A percentile compares a stretch with the other conserved stretches of the same genome.
Conservation (phyloP, 2,329 filamentous ascomycete species). For the Ascochyta pisi region DNA sequence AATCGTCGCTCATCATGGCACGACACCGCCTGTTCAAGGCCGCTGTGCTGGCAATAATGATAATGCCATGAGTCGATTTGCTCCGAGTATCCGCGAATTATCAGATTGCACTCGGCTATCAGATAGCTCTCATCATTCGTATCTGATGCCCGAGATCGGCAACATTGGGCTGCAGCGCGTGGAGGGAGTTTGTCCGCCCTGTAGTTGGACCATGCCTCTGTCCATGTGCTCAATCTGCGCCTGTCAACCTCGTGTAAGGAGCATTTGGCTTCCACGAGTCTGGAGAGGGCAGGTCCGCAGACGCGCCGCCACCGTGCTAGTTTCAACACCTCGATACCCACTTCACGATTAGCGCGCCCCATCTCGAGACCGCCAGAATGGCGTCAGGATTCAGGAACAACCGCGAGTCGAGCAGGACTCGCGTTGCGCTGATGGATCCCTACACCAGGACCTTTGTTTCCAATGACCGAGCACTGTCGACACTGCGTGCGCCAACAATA, state of each 20-base stretch:
- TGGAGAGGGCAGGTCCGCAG: constrained; percentile 11
- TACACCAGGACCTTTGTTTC: constrained; percentile 1
- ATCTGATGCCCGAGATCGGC: constrained; percentile 37
- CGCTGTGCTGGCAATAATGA: background rate
- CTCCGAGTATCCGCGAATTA: constrained; percentile 2
- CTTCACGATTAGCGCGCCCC: constrained; percentile 26
- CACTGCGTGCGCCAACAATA: constrained; percentile 20
- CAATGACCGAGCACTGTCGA: background rate
- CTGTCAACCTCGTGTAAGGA: constrained; percentile 26
- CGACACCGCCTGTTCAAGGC: constrained; percentile 16
- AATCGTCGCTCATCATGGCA: constrained; percentile 8
- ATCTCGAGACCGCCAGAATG: constrained; percentile 30
- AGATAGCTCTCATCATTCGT: background rate
- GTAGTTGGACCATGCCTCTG: constrained; percentile 2
- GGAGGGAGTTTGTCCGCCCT: constrained; percentile 2
- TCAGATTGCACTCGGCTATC: constrained; percentile 4
- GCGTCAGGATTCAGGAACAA: constrained; percentile 31
- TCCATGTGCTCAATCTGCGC: constrained; percentile 6
- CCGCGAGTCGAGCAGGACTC: constrained; percentile 11
- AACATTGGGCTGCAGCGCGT: constrained; percentile 22
- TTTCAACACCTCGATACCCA: constrained; percentile 12
- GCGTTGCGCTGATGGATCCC: background rate
- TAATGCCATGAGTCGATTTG: background rate
- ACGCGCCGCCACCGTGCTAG: constrained; percentile 14
- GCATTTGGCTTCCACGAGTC: constrained; percentile 21